A percentile compares a stretch with the other conserved stretches of the same genome.
These are phyloP conservation scores for Paecilomyces sp. DNA, from an alignment of 2,329 filamentous ascomycete genomes.

Conservation along the genomic window DNA sequence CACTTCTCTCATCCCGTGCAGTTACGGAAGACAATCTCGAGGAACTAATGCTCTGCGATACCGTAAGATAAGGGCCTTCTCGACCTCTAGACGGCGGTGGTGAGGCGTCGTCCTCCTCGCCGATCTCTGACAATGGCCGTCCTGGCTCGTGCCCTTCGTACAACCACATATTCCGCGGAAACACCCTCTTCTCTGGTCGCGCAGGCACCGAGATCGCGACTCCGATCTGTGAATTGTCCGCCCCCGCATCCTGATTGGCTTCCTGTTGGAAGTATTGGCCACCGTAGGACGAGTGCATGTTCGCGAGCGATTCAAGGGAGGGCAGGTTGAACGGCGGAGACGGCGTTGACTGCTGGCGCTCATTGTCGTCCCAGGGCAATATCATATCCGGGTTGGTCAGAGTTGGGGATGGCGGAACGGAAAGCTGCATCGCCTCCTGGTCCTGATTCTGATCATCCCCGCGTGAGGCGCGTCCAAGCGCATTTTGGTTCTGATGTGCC, in stretches of 20 bases:
- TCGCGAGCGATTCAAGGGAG: constrained; percentile 29
- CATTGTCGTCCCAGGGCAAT: constrained; percentile 63
- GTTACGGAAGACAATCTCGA: not conserved
- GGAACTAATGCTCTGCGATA: not conserved
- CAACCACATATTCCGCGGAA: constrained; percentile 26
- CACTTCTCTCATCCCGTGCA: constrained; percentile 30
- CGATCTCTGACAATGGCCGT: constrained; percentile 39
- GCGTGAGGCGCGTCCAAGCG: constrained; percentile 6
- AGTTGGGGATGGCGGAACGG: constrained; percentile 65
- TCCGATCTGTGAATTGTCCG: constrained; percentile 3
- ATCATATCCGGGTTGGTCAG: constrained; percentile 95
- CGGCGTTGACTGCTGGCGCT: constrained; percentile 40
- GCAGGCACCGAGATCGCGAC: constrained; percentile 5
- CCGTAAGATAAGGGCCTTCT: constrained; percentile 1
- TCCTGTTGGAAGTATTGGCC: constrained; percentile 1
- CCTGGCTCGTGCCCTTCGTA: constrained; percentile 30
- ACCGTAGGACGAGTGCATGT: not conserved
- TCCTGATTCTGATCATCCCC: constrained; percentile 10
- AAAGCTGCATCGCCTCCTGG: constrained; percentile 9
- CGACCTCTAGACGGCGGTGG: constrained; percentile 15
- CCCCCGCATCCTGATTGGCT: constrained; percentile 4
- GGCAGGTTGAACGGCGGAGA: constrained; percentile 46
- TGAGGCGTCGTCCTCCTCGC: constrained; percentile 36
- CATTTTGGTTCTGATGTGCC: constrained; percentile 3
- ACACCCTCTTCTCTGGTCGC: constrained; percentile 20